Evolutionary conservation across 192 early-diverging fungal species (phyloP).

Genomic region (Backusella macrospora): DNA sequence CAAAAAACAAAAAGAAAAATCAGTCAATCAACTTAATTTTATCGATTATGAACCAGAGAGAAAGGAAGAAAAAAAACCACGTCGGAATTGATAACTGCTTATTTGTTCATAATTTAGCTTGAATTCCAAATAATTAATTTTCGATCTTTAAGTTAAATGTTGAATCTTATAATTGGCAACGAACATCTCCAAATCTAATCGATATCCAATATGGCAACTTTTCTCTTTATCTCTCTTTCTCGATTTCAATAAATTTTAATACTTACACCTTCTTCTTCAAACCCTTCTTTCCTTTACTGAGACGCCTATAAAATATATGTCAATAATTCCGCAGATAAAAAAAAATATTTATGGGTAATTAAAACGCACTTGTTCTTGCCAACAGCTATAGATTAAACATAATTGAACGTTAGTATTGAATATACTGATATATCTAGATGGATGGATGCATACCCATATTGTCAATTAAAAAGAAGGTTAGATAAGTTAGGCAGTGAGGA

Average conservation of each 20-base stretch:
- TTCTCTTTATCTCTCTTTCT: background rate
- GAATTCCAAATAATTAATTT: background rate
- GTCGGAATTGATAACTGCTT: background rate
- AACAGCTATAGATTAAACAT: conserved; percentile 50
- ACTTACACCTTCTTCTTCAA: conserved; percentile 90
- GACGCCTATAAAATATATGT: conserved; percentile 55
- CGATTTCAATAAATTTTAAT: background rate
- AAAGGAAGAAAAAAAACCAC: conserved; percentile 20
- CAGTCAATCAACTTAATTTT: background rate
- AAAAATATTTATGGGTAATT: conserved; percentile 10
- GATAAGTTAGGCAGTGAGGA: conserved; percentile 8
- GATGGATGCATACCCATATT: conserved; percentile 45
- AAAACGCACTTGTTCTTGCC: conserved; percentile 74
- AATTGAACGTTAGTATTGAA: background rate
- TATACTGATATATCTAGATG: conserved; percentile 24
- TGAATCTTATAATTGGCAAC: background rate
- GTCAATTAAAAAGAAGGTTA: conserved; percentile 36
- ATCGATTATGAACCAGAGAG: background rate
- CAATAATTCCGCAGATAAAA: conserved; percentile 1
- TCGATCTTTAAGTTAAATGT: background rate
- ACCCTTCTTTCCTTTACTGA: conserved; percentile 87
- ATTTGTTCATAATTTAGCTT: background rate
- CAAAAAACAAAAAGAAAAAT: background rate
- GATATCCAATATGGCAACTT: background rate
- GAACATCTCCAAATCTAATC: background rate